Evolutionary conservation across 257 asterid genomes (phyloP).

Genomic region (Gentiana dahurica): DNA sequence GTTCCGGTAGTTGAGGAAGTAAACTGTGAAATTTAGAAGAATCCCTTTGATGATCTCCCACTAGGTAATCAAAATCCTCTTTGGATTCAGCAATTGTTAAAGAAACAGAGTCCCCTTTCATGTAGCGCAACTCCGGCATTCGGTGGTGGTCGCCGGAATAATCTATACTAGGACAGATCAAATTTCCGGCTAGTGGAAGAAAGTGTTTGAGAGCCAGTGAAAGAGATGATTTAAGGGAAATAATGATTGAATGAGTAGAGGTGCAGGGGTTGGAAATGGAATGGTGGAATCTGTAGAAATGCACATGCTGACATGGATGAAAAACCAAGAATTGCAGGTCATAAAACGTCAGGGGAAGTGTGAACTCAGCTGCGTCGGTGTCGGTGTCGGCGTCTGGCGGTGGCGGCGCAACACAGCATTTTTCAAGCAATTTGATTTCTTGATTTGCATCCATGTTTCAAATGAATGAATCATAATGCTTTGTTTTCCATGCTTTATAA

Average conservation of each 20-base stretch:
- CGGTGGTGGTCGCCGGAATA: too few species aligned
- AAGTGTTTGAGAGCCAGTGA: slow-evolving; percentile 34
- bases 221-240: slow-evolving; percentile 31
- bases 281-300: slow-evolving; percentile 31
- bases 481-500: too few species aligned
- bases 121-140: slow-evolving; percentile 18
- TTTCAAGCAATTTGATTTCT: neutral
- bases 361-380: slow-evolving; percentile 1
- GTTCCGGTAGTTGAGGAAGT: slow-evolving; percentile 16
- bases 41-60: slow-evolving; percentile 11
- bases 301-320: slow-evolving; percentile 32
- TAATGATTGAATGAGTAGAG: slow-evolving; percentile 18
- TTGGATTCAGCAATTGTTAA: slow-evolving; percentile 24
- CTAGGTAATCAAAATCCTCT: slow-evolving; percentile 18
- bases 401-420: neutral
- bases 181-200: slow-evolving; percentile 35
- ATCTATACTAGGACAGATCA: slow-evolving; percentile 10
- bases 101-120: slow-evolving; percentile 17
- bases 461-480: too few species aligned
- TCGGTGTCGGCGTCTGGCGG: neutral
- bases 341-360: slow-evolving; percentile 27
- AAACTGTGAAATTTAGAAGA: slow-evolving; percentile 14
- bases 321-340: slow-evolving; percentile 28
- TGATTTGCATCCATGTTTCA: neutral
- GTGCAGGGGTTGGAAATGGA: slow-evolving; percentile 8